These are phyloP conservation scores for Fraxinus latifolia DNA, from an alignment of 305 asterid genomes.

Conservation along the genomic window DNA sequence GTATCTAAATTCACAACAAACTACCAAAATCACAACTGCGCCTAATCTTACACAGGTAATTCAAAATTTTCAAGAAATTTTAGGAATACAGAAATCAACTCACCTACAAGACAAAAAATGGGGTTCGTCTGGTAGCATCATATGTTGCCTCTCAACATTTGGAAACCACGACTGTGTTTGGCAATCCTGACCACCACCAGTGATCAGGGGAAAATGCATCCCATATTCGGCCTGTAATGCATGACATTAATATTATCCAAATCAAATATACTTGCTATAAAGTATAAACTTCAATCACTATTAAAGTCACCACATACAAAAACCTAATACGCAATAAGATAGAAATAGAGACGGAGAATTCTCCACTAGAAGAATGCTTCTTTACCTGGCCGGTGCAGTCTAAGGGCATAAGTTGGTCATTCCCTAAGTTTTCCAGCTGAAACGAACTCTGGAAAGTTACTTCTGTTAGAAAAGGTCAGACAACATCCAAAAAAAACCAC, in stretches of 20 bases:
- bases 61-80: background rate
- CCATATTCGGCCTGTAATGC: constrained; percentile 41
- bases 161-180: constrained; percentile 48
- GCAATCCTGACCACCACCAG: constrained; percentile 44
- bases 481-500: background rate
- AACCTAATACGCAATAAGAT: background rate
- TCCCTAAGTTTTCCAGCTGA: constrained; percentile 40
- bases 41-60: background rate
- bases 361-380: constrained; percentile 10
- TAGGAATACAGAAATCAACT: constrained; percentile 16
- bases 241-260: background rate
- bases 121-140: constrained; percentile 43
- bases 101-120: constrained; percentile 48
- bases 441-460: background rate
- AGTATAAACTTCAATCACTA: background rate
- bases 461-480: constrained; percentile 10
- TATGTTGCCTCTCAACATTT: constrained; percentile 42
- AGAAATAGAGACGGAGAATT: background rate
- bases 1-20: background rate
- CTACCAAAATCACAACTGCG: background rate
- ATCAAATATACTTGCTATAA: constrained; percentile 16
- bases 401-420: constrained; percentile 43
- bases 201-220: constrained; percentile 39
- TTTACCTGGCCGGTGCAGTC: constrained; percentile 53
- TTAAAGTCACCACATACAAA: background rate